Evolutionary conservation across 805 yeast species (phyloP), one percentile per base, ranked within the genome.

Genomic region (Ogataea paradorogensis): DNA sequence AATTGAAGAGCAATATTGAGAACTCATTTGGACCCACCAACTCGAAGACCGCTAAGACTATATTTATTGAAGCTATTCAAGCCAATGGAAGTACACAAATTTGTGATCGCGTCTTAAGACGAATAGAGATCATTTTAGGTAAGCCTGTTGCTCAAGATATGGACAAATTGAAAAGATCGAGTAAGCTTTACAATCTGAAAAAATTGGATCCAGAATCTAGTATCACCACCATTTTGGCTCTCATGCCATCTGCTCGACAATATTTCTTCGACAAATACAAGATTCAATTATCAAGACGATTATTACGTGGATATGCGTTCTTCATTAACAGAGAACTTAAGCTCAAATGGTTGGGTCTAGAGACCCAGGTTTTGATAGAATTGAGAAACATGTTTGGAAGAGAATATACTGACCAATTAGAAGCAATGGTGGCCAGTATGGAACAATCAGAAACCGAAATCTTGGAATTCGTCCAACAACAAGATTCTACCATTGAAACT

Each of bases 211-310:
- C 31, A 10, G 15, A 20, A 8, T 15, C n/a, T 15, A 15, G 23
- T 13, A 16, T 27, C 15, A 22, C 33, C 13, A 18, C 46, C 3
- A 35, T 40, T 13, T 35, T 52, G 18, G 38, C 43, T 1, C 43
- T 53, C 42, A 33, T 51, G 11, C 51, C 55, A 3, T 47, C 46
- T 6, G 43, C 35, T n/a, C 38, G 55, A 20, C 45, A 42, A 15
- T 41, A 51, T 10, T 51, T 53, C 20, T 51, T 53, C 35, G 51
- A 53, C 16, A 49, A 41, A 28, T 53, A 49, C 35, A 48, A 47
- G 14, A 47, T 53, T 13, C 54, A 50, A 23, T 41, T 53, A 2
- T 51, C 55, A 1, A 27, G 41, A 37, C 46, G 57, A 32, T 34
- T 51, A 21, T 28, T 51, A 13, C 42, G 51, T 11, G 50, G 51